These are phyloP conservation scores for Phoma sp. DNA, from an alignment of 2,329 filamentous ascomycete species.

Conservation along the genomic window DNA sequence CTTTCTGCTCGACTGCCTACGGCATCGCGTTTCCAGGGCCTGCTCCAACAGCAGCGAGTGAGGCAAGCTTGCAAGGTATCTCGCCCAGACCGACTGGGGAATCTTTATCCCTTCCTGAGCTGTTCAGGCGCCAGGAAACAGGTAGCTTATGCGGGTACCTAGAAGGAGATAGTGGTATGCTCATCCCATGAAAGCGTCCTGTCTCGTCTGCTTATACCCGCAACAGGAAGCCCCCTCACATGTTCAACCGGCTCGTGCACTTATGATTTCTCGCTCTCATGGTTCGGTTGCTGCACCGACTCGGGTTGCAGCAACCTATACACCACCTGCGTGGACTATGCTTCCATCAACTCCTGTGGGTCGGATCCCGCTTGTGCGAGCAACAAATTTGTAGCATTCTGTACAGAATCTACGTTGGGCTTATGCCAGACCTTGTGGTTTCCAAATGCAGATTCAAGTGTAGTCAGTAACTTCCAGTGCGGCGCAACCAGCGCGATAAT, in stretches of 20 bases:
- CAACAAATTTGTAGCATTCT: conserved; percentile 15
- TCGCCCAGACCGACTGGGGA: conserved; percentile 20
- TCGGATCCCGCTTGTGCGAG: conserved; percentile 17
- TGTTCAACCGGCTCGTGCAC: conserved; percentile 20
- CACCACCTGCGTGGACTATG: conserved; percentile 21
- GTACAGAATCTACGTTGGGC: conserved; percentile 15
- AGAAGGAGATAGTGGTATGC: conserved; percentile 19
- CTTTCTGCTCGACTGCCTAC: conserved; percentile 2
- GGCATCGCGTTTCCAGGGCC: conserved; percentile 10
- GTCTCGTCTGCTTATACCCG: neutral
- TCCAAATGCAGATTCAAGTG: neutral
- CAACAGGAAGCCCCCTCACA: conserved; percentile 17
- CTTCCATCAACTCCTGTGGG: conserved; percentile 16
- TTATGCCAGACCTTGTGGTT: conserved; percentile 19
- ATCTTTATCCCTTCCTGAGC: conserved; percentile 7
- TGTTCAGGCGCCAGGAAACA: conserved; percentile 22
- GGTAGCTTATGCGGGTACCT: conserved; percentile 23
- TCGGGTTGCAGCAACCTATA: conserved; percentile 12
- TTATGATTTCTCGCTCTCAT: conserved; percentile 16
- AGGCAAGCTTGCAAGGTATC: conserved; percentile 14
- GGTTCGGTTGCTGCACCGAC: conserved; percentile 29
- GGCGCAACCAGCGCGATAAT: conserved; percentile 13
- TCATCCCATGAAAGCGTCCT: neutral
- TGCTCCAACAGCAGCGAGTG: conserved; percentile 3
- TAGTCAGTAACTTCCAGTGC: conserved; percentile 22